phyloP scores from a whole-genome alignment of 352 stramenopile species.

The Salisapilia sapeloensis region DNA sequence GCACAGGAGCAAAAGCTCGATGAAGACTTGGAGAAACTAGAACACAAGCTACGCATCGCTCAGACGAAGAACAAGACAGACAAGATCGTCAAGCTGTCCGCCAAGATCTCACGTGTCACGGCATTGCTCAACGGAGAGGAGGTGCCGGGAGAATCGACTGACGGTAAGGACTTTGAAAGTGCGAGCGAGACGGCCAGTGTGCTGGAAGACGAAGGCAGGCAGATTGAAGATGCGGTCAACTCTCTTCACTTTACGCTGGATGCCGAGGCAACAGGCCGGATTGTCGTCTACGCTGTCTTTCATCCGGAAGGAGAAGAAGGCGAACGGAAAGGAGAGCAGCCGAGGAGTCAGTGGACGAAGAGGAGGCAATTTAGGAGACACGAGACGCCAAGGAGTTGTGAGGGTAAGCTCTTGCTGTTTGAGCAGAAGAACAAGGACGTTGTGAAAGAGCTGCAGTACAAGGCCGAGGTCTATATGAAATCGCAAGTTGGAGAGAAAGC shows the following conservation, averaged over 20 bases:
- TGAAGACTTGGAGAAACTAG: conserved; percentile 80
- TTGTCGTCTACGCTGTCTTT: conserved; percentile 70
- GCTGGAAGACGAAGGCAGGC: too few relatives aligned
- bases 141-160: conserved; percentile 38
- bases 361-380: conserved; percentile 60
- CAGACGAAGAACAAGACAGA: conserved; percentile 82
- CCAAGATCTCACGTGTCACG: conserved; percentile 66
- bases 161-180: too few relatives aligned
- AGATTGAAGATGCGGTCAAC: conserved; percentile 10
- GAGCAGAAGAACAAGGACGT: conserved; percentile 84
- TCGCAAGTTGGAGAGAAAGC: conserved; percentile 47
- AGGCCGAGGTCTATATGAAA: conserved; percentile 62
- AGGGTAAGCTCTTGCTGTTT: conserved; percentile 75
- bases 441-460: conserved; percentile 83
- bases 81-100: conserved; percentile 74
- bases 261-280: conserved; percentile 60
- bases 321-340: conserved; percentile 3
- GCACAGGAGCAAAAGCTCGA: conserved; percentile 82
- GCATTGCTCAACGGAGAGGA: conserved; percentile 65
- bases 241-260: conserved; percentile 68
- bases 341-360: conserved; percentile 40
- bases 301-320: conserved; percentile 15
- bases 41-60: conserved; percentile 80
- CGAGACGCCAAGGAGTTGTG: conserved; percentile 38
- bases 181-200: too few relatives aligned